These are phyloP conservation scores for Acanthamoeba castellanii DNA, from an alignment of 208 protist genomes.

Conservation along the genomic window DNA sequence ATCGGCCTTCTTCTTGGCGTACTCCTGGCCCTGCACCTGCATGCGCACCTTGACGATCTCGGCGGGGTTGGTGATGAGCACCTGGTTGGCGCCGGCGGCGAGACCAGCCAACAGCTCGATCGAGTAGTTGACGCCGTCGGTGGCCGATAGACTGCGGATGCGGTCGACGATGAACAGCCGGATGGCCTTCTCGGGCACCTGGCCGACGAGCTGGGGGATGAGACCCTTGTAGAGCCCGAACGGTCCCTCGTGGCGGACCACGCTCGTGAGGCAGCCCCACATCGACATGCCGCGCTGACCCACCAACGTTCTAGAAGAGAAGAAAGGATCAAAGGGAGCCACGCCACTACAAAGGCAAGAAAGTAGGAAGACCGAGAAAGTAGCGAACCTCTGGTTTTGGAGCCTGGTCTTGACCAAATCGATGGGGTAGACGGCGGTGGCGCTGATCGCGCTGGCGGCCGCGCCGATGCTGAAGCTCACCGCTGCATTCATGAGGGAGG, in stretches of 20 bases:
- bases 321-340: neutral
- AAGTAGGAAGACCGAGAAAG: neutral
- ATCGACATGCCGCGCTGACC: neutral
- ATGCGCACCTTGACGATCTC: slow-evolving; percentile 90
- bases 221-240: slow-evolving; percentile 86
- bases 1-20: slow-evolving; percentile 72
- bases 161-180: slow-evolving; percentile 88
- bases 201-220: slow-evolving; percentile 87
- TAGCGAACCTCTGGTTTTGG: slow-evolving; percentile 84
- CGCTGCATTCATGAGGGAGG: neutral
- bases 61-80: slow-evolving; percentile 89
- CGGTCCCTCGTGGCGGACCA: slow-evolving; percentile 73
- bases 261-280: neutral
- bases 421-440: slow-evolving; percentile 88
- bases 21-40: slow-evolving; percentile 81
- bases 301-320: neutral
- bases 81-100: slow-evolving; percentile 84
- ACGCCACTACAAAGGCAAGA: neutral
- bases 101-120: slow-evolving; percentile 85
- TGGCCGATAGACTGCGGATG: slow-evolving; percentile 67
- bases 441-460: slow-evolving; percentile 47
- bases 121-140: slow-evolving; percentile 83
- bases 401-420: slow-evolving; percentile 89
- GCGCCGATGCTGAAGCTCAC: slow-evolving; percentile 38
- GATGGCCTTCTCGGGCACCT: slow-evolving; percentile 89